Percentiles rank a stretch among this genome's conserved stretches.
phyloP scores from a whole-genome alignment of 768 basidiomycete genomes.

The Paxillus ammoniavirescens region DNA sequence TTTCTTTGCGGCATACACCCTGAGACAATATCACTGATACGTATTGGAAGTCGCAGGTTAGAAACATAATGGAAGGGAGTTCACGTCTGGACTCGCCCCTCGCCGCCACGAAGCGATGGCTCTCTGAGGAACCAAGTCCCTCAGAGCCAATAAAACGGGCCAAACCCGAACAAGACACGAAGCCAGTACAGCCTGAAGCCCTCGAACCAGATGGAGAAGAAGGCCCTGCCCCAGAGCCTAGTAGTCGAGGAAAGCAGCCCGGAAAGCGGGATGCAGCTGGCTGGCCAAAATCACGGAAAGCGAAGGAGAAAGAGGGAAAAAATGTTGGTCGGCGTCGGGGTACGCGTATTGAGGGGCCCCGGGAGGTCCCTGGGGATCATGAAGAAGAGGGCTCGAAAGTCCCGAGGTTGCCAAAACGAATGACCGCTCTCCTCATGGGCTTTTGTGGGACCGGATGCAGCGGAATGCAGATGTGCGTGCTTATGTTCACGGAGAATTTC shows the following conservation, averaged over 20 bases:
- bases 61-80: conserved; percentile 1
- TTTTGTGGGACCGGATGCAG: conserved; percentile 91
- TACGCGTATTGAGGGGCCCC: conserved; percentile 37
- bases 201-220: not conserved
- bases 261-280: conserved; percentile 28
- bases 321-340: conserved; percentile 41
- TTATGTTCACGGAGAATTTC: not conserved
- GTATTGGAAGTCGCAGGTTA: conserved; percentile 1
- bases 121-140: not conserved
- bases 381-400: conserved; percentile 35
- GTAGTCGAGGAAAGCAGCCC: not conserved
- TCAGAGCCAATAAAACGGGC: conserved; percentile 10
- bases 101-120: conserved; percentile 2
- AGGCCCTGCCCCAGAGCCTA: not conserved
- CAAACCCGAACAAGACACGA: conserved; percentile 8
- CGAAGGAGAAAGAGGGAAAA: conserved; percentile 37
- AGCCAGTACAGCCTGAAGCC: not conserved
- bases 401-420: conserved; percentile 75
- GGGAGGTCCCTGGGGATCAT: conserved; percentile 20
- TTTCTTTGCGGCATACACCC: not conserved
- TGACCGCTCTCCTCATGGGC: conserved; percentile 81
- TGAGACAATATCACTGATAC: not conserved
- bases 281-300: conserved; percentile 32
- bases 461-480: conserved; percentile 94
- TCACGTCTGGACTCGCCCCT: not conserved